These are phyloP conservation scores for Pestalotiopsis sp. DNA, from an alignment of 2,329 filamentous ascomycete genomes.

Conservation along the genomic window DNA sequence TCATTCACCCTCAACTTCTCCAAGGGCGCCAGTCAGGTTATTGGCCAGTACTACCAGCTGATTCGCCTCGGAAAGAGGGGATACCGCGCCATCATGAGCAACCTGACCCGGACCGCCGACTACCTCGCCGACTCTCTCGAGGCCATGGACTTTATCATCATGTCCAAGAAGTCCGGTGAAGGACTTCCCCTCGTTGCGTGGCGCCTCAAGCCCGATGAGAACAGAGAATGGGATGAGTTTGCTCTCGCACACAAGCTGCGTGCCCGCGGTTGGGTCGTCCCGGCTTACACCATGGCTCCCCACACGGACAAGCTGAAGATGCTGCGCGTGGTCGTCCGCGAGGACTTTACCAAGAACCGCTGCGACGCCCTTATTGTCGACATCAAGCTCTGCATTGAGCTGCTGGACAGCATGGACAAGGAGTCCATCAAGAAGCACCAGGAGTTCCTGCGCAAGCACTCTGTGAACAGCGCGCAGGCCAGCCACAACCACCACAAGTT, in stretches of 20 bases:
- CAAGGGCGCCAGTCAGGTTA: conserved; percentile 91
- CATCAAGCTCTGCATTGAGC: conserved; percentile 74
- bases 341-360: conserved; percentile 83
- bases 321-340: conserved; percentile 88
- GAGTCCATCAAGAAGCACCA: conserved; percentile 71
- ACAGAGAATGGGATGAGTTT: conserved; percentile 73
- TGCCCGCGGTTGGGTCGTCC: conserved; percentile 88
- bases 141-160: conserved; percentile 80
- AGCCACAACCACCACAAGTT: conserved; percentile 55
- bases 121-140: conserved; percentile 78
- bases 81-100: conserved; percentile 91
- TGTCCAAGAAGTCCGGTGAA: conserved; percentile 77
- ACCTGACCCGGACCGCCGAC: conserved; percentile 87
- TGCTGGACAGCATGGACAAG: conserved; percentile 75
- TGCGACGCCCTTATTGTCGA: conserved; percentile 80
- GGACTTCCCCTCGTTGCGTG: conserved; percentile 92
- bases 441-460: conserved; percentile 63
- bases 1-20: conserved; percentile 98
- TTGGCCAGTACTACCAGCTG: conserved; percentile 96
- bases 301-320: conserved; percentile 84
- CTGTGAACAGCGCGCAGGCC: conserved; percentile 53
- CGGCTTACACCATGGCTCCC: conserved; percentile 96
- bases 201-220: conserved; percentile 66
- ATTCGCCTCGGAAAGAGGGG: conserved; percentile 93
- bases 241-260: conserved; percentile 83